Evolutionary conservation across 441 rosid genomes (phyloP).

Genomic region (Gossypium davidsonii): DNA sequence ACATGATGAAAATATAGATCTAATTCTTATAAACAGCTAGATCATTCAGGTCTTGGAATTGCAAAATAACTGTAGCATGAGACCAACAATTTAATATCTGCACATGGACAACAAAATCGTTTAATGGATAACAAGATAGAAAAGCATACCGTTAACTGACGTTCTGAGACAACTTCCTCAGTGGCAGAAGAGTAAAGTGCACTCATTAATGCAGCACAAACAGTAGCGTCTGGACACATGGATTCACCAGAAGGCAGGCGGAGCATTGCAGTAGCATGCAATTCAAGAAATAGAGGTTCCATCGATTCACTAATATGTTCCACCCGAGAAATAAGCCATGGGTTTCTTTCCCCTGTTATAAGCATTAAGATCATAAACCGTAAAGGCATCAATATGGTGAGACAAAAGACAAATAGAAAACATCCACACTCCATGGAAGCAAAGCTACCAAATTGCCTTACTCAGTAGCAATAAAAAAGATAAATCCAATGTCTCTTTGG

Average conservation of each 20-base stretch:
- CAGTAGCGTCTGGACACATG: constrained; percentile 79
- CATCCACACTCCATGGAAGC: constrained; percentile 2
- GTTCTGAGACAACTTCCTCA: constrained; percentile 72
- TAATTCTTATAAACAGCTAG: neutral
- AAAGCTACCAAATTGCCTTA: constrained; percentile 31
- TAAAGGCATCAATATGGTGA: neutral
- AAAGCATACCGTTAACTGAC: constrained; percentile 70
- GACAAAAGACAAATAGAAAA: neutral
- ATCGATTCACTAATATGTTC: constrained; percentile 47
- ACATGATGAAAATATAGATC: neutral
- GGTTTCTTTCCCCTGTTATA: constrained; percentile 54
- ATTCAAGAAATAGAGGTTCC: constrained; percentile 61
- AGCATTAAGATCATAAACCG: constrained; percentile 17
- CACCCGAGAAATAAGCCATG: constrained; percentile 65
- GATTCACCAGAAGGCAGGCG: constrained; percentile 95
- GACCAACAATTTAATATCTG: constrained; percentile 2
- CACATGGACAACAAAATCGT: neutral
- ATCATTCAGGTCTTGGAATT: neutral
- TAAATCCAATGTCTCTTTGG: constrained; percentile 58
- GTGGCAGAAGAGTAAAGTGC: constrained; percentile 80
- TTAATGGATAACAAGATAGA: neutral
- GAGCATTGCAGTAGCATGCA: constrained; percentile 91
- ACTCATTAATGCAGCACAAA: constrained; percentile 83
- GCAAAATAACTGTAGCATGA: neutral
- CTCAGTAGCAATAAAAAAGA: constrained; percentile 62